Conservation (phyloP, 2,329 filamentous ascomycete species). For the Paecilomyces niveus region DNA sequence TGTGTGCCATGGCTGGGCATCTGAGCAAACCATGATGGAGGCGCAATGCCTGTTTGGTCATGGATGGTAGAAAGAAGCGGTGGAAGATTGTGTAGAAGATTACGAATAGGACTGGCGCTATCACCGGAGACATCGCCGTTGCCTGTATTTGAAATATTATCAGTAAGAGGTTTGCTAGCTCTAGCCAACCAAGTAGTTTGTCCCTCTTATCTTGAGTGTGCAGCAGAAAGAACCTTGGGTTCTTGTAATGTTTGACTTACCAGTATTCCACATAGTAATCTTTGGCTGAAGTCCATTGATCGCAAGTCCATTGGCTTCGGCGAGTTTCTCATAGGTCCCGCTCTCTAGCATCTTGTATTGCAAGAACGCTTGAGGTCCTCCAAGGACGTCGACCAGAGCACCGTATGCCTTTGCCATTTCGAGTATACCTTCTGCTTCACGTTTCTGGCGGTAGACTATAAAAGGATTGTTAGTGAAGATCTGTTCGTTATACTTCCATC, state of each 20-base stretch:
- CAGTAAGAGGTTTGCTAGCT: neutral
- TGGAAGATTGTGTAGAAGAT: conserved; percentile 77
- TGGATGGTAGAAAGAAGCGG: conserved; percentile 79
- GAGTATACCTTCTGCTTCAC: conserved; percentile 67
- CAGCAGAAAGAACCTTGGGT: neutral
- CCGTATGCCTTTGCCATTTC: conserved; percentile 78
- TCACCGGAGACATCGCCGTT: conserved; percentile 44
- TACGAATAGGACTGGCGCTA: conserved; percentile 59
- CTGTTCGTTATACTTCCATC: neutral
- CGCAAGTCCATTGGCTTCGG: conserved; percentile 68
- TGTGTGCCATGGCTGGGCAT: conserved; percentile 35
- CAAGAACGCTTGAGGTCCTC: conserved; percentile 69
- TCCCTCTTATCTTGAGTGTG: neutral
- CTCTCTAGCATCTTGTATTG: conserved; percentile 86
- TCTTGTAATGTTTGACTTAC: conserved; percentile 22
- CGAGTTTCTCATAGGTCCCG: conserved; percentile 69
- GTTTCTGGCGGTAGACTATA: conserved; percentile 48
- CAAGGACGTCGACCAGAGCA: conserved; percentile 64
- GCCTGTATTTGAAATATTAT: conserved; percentile 16
- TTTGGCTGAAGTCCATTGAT: conserved; percentile 75
- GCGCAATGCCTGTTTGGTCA: conserved; percentile 76
- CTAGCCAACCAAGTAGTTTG: neutral
- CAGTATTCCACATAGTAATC: conserved; percentile 87
- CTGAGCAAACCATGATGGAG: conserved; percentile 64
- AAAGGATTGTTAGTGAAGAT: conserved; percentile 1